phyloP scores from a whole-genome alignment of 352 stramenopile genomes.

The Plasmopara halstedii region DNA sequence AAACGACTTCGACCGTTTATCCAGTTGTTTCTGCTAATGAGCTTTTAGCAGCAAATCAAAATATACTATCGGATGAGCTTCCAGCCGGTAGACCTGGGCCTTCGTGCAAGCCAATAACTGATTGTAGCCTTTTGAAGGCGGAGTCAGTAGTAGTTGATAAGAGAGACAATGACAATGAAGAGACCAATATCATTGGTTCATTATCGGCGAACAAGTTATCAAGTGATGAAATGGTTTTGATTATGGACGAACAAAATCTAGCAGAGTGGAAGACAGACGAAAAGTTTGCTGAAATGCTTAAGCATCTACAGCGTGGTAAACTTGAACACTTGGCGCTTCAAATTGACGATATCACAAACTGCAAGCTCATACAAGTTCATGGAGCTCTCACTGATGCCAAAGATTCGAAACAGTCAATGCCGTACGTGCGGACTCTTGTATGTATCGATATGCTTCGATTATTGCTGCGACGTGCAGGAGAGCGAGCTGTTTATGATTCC shows the following conservation, averaged over 20 bases:
- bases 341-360: slow-evolving; percentile 13
- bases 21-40: background rate
- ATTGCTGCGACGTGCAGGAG: slow-evolving; percentile 23
- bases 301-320: slow-evolving; percentile 22
- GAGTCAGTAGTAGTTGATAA: slow-evolving; percentile 11
- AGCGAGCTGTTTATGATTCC: slow-evolving; percentile 17
- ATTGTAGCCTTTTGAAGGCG: slow-evolving; percentile 13
- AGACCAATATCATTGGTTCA: background rate
- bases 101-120: background rate
- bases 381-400: slow-evolving; percentile 12
- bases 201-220: slow-evolving; percentile 2
- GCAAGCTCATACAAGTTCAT: slow-evolving; percentile 27
- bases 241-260: slow-evolving; percentile 3
- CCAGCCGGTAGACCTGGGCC: background rate
- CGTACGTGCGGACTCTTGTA: slow-evolving; percentile 27
- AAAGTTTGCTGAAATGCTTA: slow-evolving; percentile 27
- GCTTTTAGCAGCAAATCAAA: background rate
- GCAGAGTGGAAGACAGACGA: slow-evolving; percentile 8
- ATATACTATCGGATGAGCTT: background rate
- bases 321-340: slow-evolving; percentile 23
- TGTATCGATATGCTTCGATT: slow-evolving; percentile 37
- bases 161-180: slow-evolving; percentile 8
- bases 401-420: slow-evolving; percentile 9
- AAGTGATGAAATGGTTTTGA: background rate
- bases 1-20: background rate